Conservation (phyloP, 2,329 filamentous ascomycete species). For the Aspergillus sp. region DNA sequence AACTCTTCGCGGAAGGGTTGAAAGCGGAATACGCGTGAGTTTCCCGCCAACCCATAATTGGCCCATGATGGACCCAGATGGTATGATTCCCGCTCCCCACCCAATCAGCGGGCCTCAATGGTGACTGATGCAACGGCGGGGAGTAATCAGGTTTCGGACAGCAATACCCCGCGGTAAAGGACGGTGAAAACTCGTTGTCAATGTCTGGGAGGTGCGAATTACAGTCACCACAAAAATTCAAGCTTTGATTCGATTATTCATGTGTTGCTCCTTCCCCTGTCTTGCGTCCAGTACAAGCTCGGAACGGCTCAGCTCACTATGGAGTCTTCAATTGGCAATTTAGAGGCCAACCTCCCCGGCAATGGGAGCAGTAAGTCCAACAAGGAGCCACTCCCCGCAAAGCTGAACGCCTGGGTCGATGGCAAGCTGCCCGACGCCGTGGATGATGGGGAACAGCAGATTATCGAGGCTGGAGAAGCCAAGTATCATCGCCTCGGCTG, state of each 20-base stretch:
- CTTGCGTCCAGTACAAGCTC: background rate
- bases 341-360: background rate
- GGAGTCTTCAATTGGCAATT: background rate
- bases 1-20: background rate
- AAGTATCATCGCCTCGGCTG: conserved; percentile 43
- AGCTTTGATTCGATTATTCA: background rate
- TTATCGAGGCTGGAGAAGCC: conserved; percentile 1
- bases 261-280: background rate
- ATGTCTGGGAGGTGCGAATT: background rate
- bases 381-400: background rate
- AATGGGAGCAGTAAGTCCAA: background rate
- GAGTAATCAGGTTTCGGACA: background rate
- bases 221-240: background rate
- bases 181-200: background rate
- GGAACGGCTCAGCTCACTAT: background rate
- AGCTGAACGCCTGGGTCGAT: background rate
- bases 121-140: background rate
- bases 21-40: background rate
- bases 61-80: background rate
- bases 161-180: background rate
- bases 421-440: background rate
- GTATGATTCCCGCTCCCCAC: background rate
- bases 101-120: background rate
- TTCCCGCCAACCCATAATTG: background rate
- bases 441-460: conserved; percentile 1